Evolutionary conservation across 345 rosid species (phyloP).

Genomic region (Heritiera fomes): DNA sequence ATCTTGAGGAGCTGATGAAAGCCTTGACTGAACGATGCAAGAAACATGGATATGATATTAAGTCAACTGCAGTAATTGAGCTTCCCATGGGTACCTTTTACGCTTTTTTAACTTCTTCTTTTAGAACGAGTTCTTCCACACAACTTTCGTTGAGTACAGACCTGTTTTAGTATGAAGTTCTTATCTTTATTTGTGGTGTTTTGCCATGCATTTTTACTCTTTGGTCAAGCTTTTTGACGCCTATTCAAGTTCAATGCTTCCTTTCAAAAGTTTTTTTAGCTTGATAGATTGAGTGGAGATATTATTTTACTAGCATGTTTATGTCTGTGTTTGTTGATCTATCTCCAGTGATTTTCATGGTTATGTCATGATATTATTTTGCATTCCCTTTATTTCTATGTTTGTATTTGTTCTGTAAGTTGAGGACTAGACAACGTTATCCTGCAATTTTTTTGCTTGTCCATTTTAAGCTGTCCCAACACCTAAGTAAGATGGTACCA

Average conservation of each 20-base stretch:
- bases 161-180: background rate
- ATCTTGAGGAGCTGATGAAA: conserved; percentile 88
- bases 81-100: conserved; percentile 71
- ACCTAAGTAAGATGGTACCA: background rate
- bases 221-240: background rate
- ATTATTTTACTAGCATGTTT: background rate
- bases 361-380: background rate
- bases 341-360: background rate
- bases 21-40: conserved; percentile 75
- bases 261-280: background rate
- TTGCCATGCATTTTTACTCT: background rate
- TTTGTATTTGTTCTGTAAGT: background rate
- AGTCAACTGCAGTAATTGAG: conserved; percentile 74
- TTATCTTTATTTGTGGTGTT: background rate
- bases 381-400: background rate
- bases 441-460: background rate
- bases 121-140: too few species aligned
- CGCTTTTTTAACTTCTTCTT: background rate
- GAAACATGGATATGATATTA: conserved; percentile 80
- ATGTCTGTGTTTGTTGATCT: background rate
- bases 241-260: background rate
- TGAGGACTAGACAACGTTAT: background rate
- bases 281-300: background rate
- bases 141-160: background rate
- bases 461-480: background rate